Base-by-base conservation (phyloP, 2,329 filamentous ascomycete species). In the Colletotrichum falcatum region DNA sequence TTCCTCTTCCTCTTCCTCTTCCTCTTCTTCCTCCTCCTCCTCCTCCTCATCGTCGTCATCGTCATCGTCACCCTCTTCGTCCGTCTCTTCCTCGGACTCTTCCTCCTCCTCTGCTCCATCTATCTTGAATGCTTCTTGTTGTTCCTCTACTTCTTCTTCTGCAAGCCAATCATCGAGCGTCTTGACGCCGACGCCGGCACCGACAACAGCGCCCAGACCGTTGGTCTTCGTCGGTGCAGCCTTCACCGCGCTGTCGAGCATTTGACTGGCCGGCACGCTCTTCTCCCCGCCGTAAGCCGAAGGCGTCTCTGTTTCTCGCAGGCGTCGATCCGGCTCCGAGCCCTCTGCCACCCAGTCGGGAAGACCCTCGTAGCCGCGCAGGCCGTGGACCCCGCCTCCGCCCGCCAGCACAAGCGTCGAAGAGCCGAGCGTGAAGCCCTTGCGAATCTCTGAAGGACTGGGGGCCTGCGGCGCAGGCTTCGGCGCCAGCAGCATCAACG, bases 91-190 rank as follows among this genome's bases (percentile, higher is more conserved):
- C 2, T 86, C 85, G 0, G 86, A 85, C 0, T 84, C 84, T 0
- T 87, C 84, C 0, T 86, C 85, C 1, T 86, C 86, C 0, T 85
- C 85, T n/a, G n/a, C n/a, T 3, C 82, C 83, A 26, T 83, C 83
- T 53, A 3, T 82, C 81, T 12, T 84, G 83, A 18, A 83, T 2
- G 87, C 87, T 7, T 85, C 84, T 8, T 85, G 86, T 30, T 87
- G 86, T 12, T 85, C 84, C 14, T 87, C 87, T 1, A 86, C 88
- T 20, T 90, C 88, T 53, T 89, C 90, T 76, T 94, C 92, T 5
- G 91, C 94, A 66, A 98, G 84, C 95, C 96, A 98, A 79, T 97
- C 94, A 82, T 98, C 94, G 72, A 99, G 83, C 26, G 91, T 94
- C 87, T 97, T 97, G 49, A 89, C 89, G 61, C 87, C 86, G 1